These are phyloP conservation scores for Athelia sp. DNA, from an alignment of 1,284 basidiomycete genomes.

Conservation along the genomic window DNA sequence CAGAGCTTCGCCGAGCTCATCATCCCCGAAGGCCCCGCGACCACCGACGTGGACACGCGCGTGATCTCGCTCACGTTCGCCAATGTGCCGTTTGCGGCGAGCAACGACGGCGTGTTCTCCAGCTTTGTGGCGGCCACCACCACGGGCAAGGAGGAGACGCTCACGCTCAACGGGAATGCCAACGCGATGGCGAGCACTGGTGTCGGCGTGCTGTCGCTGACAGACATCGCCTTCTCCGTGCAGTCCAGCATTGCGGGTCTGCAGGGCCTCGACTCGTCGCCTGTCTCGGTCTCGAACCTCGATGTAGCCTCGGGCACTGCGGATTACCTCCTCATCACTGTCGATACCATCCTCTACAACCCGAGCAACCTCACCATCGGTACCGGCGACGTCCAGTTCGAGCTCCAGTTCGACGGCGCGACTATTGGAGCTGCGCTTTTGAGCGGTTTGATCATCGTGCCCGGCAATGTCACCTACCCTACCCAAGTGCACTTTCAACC, in stretches of 20 bases:
- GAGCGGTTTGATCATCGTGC: slow-evolving; percentile 45
- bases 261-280: background rate
- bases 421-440: slow-evolving; percentile 54
- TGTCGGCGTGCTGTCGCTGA: slow-evolving; percentile 64
- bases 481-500: slow-evolving; percentile 67
- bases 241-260: slow-evolving; percentile 33
- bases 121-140: slow-evolving; percentile 67
- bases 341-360: no score
- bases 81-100: slow-evolving; percentile 49
- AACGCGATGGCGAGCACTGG: slow-evolving; percentile 62
- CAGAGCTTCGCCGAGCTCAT: slow-evolving; percentile 57
- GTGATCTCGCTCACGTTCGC: slow-evolving; percentile 62
- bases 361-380: slow-evolving; percentile 39
- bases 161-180: slow-evolving; percentile 58
- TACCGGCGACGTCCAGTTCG: slow-evolving; percentile 51
- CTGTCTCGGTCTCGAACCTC: slow-evolving; percentile 38
- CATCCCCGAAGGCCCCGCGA: slow-evolving; percentile 56
- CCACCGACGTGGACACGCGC: slow-evolving; percentile 61
- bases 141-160: slow-evolving; percentile 39
- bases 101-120: slow-evolving; percentile 45
- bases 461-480: slow-evolving; percentile 48
- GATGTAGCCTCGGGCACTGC: slow-evolving; percentile 45
- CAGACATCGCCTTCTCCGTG: slow-evolving; percentile 61
- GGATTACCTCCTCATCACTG: no score
- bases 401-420: slow-evolving; percentile 34